A percentile compares a stretch with the other conserved stretches of the same genome.
phyloP scores from a whole-genome alignment of 1,284 basidiomycete species.

The Neonothopanus nambi region DNA sequence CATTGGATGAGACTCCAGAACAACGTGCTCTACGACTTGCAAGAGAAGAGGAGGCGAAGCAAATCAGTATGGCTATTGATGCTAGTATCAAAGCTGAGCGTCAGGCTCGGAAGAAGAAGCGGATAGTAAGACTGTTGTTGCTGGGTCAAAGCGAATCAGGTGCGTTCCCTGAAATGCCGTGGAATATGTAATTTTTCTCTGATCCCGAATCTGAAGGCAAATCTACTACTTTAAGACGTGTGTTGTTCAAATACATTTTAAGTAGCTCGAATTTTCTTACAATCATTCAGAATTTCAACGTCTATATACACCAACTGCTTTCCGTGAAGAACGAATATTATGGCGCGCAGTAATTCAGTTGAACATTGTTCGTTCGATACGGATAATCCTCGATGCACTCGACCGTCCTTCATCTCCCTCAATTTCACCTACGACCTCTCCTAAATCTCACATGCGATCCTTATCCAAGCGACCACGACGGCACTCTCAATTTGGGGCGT shows the following conservation, averaged over 20 bases:
- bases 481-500: not conserved
- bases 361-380: conserved; percentile 75
- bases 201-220: conserved; percentile 47
- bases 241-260: conserved; percentile 33
- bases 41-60: conserved; percentile 60
- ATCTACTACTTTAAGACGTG: conserved; percentile 74
- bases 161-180: conserved; percentile 34
- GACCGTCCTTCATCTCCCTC: conserved; percentile 29
- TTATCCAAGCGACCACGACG: conserved; percentile 4
- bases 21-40: conserved; percentile 51
- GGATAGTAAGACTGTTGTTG: conserved; percentile 63
- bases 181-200: not conserved
- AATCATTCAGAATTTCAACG: conserved; percentile 67
- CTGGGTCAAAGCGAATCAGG: conserved; percentile 78
- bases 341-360: conserved; percentile 82
- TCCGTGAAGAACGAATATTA: conserved; percentile 68
- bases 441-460: conserved; percentile 11
- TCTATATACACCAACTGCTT: conserved; percentile 74
- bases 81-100: conserved; percentile 65
- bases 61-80: conserved; percentile 67
- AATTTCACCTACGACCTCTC: conserved; percentile 23
- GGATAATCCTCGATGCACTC: conserved; percentile 69
- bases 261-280: conserved; percentile 2
- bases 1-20: conserved; percentile 58
- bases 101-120: conserved; percentile 57